Percentiles rank a stretch among this genome's conserved stretches.
Evolutionary conservation across 495 filamentous ascomycete genomes (phyloP).

Genomic region (Oidiodendron maius): DNA sequence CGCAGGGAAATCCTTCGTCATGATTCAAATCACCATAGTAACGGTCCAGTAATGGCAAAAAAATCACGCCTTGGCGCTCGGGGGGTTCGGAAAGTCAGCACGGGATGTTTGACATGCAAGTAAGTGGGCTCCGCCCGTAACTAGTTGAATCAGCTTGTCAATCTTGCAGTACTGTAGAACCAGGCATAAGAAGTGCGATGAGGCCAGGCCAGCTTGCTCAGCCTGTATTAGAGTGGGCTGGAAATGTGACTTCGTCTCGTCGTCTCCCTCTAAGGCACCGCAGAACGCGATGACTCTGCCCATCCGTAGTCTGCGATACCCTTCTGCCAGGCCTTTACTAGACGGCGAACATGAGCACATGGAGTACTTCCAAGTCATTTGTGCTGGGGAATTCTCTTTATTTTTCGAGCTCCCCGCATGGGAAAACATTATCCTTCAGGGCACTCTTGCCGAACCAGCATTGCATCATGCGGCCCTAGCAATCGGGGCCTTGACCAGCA

Average conservation of each 20-base stretch:
- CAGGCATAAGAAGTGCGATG: slow-evolving; percentile 41
- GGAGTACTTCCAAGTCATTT: slow-evolving; percentile 20
- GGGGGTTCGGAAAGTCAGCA: slow-evolving; percentile 16
- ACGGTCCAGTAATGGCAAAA: slow-evolving; percentile 13
- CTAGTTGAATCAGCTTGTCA: slow-evolving; percentile 10
- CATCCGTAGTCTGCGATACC: slow-evolving; percentile 16
- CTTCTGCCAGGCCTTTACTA: slow-evolving; percentile 18
- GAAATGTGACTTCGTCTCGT: slow-evolving; percentile 28
- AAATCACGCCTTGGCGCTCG: slow-evolving; percentile 16
- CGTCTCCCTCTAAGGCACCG: slow-evolving; percentile 10
- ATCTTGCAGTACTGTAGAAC: slow-evolving; percentile 18
- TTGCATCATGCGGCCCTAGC: slow-evolving; percentile 21
- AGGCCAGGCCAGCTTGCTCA: slow-evolving; percentile 40
- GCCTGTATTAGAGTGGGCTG: slow-evolving; percentile 41
- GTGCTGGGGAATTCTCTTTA: slow-evolving; percentile 20
- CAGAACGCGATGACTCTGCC: slow-evolving; percentile 12
- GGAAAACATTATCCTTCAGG: slow-evolving; percentile 20
- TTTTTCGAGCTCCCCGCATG: slow-evolving; percentile 19
- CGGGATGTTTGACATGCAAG: slow-evolving; percentile 22
- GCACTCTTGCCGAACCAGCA: slow-evolving; percentile 14
- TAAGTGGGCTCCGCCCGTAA: slow-evolving; percentile 12
- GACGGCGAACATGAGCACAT: slow-evolving; percentile 18
- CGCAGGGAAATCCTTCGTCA: slow-evolving; percentile 16
- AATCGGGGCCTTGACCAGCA: slow-evolving; percentile 17
- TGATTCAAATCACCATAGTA: slow-evolving; percentile 15